phyloP scores from a whole-genome alignment of 1,284 basidiomycete genomes.

The Marasmius tenuissimus region DNA sequence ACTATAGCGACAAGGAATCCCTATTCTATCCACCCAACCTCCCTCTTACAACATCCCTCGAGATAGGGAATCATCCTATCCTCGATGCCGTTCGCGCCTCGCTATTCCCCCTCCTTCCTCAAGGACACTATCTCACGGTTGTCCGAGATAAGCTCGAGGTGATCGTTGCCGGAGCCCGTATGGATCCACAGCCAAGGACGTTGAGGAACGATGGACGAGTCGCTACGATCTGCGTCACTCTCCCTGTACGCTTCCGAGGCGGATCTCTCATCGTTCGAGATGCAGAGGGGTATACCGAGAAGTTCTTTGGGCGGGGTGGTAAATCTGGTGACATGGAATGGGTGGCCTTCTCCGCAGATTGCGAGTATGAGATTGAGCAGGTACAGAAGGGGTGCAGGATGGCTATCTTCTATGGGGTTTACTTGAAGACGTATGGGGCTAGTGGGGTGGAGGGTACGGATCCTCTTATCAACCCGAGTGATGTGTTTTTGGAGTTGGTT shows the following conservation, averaged over 20 bases:
- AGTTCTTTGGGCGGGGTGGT: constrained; percentile 59
- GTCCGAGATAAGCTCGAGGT: constrained; percentile 71
- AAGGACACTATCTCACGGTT: constrained; percentile 68
- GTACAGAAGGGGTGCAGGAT: constrained; percentile 70
- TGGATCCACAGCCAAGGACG: constrained; percentile 52
- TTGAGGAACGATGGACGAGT: constrained; percentile 63
- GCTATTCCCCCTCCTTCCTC: constrained; percentile 66
- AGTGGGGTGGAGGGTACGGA: constrained; percentile 43
- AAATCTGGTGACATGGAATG: constrained; percentile 70
- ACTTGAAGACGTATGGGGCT: constrained; percentile 65
- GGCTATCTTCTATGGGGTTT: constrained; percentile 69
- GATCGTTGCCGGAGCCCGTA: constrained; percentile 56
- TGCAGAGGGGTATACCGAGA: constrained; percentile 58
- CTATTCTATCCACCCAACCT: constrained; percentile 73
- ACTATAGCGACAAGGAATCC: constrained; percentile 59
- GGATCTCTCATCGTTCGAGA: constrained; percentile 62
- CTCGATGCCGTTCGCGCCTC: constrained; percentile 70
- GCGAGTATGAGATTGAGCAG: constrained; percentile 70
- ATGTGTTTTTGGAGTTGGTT: constrained; percentile 67
- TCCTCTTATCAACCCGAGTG: constrained; percentile 69
- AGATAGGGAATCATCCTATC: constrained; percentile 77
- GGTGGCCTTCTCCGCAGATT: constrained; percentile 71
- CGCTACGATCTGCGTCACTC: constrained; percentile 69
- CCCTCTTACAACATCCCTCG: constrained; percentile 71
- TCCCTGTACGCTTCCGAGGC: constrained; percentile 72